Base-by-base conservation (phyloP, 1,139 yeast genomes). In the Sugiyamaella neomexicana region DNA sequence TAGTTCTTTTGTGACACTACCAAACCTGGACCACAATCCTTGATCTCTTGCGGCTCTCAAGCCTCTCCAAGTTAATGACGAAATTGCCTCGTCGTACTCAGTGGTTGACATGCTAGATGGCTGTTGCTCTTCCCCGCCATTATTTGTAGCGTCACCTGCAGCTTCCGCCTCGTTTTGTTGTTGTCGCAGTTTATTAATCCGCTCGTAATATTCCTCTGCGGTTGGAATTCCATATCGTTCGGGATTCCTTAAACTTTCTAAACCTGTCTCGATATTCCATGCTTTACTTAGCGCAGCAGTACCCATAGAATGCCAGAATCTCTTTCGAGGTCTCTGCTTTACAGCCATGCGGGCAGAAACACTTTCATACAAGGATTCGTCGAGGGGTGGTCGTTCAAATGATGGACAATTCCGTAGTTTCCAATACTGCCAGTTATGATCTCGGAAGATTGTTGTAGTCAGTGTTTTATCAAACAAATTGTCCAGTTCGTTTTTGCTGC, bases 341-440 rank as follows among this genome's bases (percentile, higher is more conserved):
- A 46, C 51, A 8, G 53, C 55, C 8, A 65, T 55, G 41, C 57
- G 55, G n/a, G 52, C 55, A 12, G 46, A 36, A 1, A 62, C 60
- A 10, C 38, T 16, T 1, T 52, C 52, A 27, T 52, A 55, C 7
- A 54, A 57, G 2, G 49, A 52, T 7, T 43, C 23, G 6, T 55
- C 55, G 29, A 62, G 51, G 38, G 60, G 55, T 1, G 65, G 62
- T 13, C 48, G 50, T 39, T 64, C 70, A 55, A 68, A 65, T 7
- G 71, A 57, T n/a, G 73, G 72, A 38, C 73, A 68, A 50, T 60
- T 63, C 29, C 55, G 58, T 47, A 64, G 58, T 56, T 72, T 72
- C 75, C 75, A 72, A n/a, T 53, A 50, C 47, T 66, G 70, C 75
- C 75, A 72, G 37, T 60, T 59, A 8, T 50, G 50, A 47, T 72